Evolutionary conservation across 352 stramenopile species (phyloP).

Genomic region (Pythium phragmitis): DNA sequence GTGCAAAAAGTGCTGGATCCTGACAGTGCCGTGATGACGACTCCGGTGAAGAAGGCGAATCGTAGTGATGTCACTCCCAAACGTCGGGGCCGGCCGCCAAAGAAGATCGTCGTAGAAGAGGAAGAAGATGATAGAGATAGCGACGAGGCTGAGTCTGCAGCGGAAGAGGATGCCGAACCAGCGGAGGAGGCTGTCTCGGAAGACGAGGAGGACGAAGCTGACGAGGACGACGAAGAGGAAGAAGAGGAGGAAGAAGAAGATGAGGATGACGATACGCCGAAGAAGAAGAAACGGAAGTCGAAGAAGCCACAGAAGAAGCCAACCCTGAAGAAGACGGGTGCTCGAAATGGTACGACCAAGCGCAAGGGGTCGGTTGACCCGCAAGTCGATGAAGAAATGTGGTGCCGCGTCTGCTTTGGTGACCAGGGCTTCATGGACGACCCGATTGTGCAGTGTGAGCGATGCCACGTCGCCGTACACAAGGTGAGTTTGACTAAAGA

Average conservation of each 20-base stretch:
- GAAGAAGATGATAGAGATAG: slow-evolving; percentile 26
- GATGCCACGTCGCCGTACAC: slow-evolving; percentile 80
- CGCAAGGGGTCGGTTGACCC: slow-evolving; percentile 44
- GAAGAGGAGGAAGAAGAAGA: slow-evolving; percentile 42
- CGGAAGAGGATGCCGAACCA: slow-evolving; percentile 26
- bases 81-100: slow-evolving; percentile 21
- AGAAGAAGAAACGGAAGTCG: slow-evolving; percentile 41
- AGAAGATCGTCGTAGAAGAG: slow-evolving; percentile 23
- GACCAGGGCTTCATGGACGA: slow-evolving; percentile 87
- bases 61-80: slow-evolving; percentile 5
- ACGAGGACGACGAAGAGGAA: slow-evolving; percentile 31
- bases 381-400: slow-evolving; percentile 83
- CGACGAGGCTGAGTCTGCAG: slow-evolving; percentile 23
- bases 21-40: slow-evolving; percentile 1
- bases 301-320: slow-evolving; percentile 39
- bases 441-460: slow-evolving; percentile 87
- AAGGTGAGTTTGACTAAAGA: slow-evolving; percentile 45
- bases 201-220: slow-evolving; percentile 30
- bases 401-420: slow-evolving; percentile 87
- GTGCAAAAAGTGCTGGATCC: slow-evolving; percentile 19
- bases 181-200: slow-evolving; percentile 24
- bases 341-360: slow-evolving; percentile 20
- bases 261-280: slow-evolving; percentile 36
- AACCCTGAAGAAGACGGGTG: not conserved
- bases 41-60: slow-evolving; percentile 15